Conservation (phyloP, 148 eudicot genomes). For the Nepenthes gracilis region DNA sequence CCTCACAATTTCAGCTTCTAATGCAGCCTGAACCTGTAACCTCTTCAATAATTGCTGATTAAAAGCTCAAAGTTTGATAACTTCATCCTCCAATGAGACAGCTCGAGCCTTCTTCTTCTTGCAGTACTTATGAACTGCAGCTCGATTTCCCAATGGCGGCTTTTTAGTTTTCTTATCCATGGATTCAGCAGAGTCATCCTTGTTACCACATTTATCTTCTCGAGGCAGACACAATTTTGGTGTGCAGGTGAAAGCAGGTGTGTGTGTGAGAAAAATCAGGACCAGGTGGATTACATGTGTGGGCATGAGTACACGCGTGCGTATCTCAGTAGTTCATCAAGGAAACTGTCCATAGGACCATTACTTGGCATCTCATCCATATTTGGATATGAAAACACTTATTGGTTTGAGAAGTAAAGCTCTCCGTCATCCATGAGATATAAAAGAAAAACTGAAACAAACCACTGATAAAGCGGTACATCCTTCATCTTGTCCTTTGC, state of each 20-base stretch:
- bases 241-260: constrained; percentile 91
- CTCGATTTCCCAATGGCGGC: constrained; percentile 65
- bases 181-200: constrained; percentile 74
- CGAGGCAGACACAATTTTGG: constrained; percentile 51
- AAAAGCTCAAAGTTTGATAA: constrained; percentile 61
- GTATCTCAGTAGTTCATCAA: constrained; percentile 69
- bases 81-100: constrained; percentile 81
- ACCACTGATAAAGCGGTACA: too few relatives aligned
- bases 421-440: constrained; percentile 56
- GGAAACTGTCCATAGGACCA: constrained; percentile 70
- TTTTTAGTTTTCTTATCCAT: constrained; percentile 50
- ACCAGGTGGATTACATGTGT: constrained; percentile 87
- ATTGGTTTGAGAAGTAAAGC: constrained; percentile 70
- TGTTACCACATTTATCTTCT: constrained; percentile 39
- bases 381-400: constrained; percentile 44
- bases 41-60: constrained; percentile 82
- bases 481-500: too few relatives aligned
- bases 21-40: constrained; percentile 62
- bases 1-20: constrained; percentile 79
- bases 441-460: not conserved
- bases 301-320: constrained; percentile 85
- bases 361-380: constrained; percentile 49
- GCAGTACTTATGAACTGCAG: constrained; percentile 93
- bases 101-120: constrained; percentile 89
- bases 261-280: constrained; percentile 84